Percentiles rank a stretch among this genome's conserved stretches.
Evolutionary conservation across 139 green algal species (phyloP).

Genomic region (Nannochloris sp.): DNA sequence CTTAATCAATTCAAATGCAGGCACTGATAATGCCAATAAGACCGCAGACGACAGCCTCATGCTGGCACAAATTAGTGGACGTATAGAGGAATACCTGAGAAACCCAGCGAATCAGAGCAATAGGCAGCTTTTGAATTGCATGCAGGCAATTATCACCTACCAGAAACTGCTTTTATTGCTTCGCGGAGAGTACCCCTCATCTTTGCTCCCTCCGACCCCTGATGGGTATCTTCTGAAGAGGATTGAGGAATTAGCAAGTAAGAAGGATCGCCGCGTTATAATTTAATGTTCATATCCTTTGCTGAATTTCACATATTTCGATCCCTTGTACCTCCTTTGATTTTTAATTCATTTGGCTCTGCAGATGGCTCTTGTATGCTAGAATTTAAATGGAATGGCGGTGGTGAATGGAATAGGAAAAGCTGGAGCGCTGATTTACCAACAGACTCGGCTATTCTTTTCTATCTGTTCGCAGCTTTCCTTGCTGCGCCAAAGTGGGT

Average conservation of each 20-base stretch:
- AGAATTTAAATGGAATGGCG: conserved; percentile 50
- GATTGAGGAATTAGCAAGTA: conserved; percentile 46
- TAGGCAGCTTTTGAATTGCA: neutral
- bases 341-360: too few species aligned
- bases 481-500: conserved; percentile 61
- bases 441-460: conserved; percentile 59
- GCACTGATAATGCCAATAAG: neutral
- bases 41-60: conserved; percentile 1
- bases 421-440: conserved; percentile 65
- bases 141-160: conserved; percentile 54
- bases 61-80: neutral
- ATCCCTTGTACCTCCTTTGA: neutral
- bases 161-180: conserved; percentile 49
- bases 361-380: conserved; percentile 41
- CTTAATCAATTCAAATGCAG: neutral
- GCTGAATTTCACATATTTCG: neutral
- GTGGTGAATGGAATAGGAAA: conserved; percentile 42
- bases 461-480: conserved; percentile 75
- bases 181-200: conserved; percentile 41
- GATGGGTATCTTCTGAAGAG: conserved; percentile 54
- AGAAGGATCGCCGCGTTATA: neutral
- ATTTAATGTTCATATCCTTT: neutral
- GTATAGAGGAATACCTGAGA: neutral
- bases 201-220: conserved; percentile 55
- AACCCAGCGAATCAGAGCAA: neutral